phyloP scores from a whole-genome alignment of 352 stramenopile genomes.

The Ochromonadaceae sp. region DNA sequence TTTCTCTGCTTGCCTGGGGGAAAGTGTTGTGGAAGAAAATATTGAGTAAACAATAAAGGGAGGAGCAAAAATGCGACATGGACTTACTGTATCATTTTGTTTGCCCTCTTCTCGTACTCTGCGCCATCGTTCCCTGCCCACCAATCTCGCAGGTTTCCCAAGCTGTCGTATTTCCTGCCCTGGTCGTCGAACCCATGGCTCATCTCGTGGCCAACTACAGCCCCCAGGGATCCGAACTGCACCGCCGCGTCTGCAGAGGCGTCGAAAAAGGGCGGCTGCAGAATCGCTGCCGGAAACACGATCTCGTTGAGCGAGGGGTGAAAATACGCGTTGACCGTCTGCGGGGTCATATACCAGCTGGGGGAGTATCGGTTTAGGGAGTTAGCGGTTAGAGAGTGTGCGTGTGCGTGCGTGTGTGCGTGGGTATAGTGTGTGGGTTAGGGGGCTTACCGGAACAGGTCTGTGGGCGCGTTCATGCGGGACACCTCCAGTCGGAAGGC shows the following conservation, averaged over 20 bases:
- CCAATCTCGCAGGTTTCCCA: constrained; percentile 77
- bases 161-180: constrained; percentile 60
- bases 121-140: constrained; percentile 62
- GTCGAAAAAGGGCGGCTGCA: constrained; percentile 82
- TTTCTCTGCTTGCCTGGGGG: constrained; percentile 24
- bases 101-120: constrained; percentile 46
- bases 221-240: constrained; percentile 80
- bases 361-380: constrained; percentile 45
- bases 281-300: constrained; percentile 82
- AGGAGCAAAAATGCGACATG: too few species aligned
- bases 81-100: constrained; percentile 26
- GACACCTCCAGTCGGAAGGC: neutral
- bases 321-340: constrained; percentile 71
- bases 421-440: too few species aligned
- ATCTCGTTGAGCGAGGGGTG: constrained; percentile 62
- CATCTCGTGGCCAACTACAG: constrained; percentile 83
- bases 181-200: constrained; percentile 86
- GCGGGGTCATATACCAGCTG: constrained; percentile 72
- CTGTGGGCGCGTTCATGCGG: constrained; percentile 10
- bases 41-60: too few species aligned
- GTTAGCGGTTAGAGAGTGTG: too few species aligned
- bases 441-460: neutral
- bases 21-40: neutral
- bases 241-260: constrained; percentile 52
- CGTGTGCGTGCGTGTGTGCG: too few species aligned